phyloP scores from a whole-genome alignment of 176 grass and related monocot genomes.

The Musa acuminata region DNA sequence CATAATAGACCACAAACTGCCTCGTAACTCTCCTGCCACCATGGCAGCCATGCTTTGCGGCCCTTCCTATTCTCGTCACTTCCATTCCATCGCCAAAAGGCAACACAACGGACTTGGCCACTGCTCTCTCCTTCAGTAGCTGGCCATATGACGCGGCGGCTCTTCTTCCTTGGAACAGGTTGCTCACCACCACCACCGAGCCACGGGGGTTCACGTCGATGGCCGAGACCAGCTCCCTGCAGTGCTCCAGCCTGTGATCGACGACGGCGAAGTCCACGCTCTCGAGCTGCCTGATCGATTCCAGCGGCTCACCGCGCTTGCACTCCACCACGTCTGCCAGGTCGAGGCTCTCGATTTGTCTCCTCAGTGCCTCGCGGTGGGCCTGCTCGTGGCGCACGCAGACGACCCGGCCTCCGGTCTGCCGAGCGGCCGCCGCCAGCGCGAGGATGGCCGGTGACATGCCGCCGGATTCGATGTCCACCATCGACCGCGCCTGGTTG shows the following conservation, averaged over 20 bases:
- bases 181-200: constrained; percentile 22
- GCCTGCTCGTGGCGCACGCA: constrained; percentile 9
- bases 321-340: constrained; percentile 1
- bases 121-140: neutral
- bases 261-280: constrained; percentile 17
- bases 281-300: neutral
- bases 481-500: constrained; percentile 9
- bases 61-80: constrained; percentile 14
- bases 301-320: neutral
- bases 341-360: neutral
- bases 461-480: constrained; percentile 4
- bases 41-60: too few relatives aligned
- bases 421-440: constrained; percentile 16
- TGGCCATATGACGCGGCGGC: neutral
- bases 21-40: neutral
- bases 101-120: constrained; percentile 10
- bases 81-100: constrained; percentile 24
- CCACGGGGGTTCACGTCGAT: constrained; percentile 14
- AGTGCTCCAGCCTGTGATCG: neutral
- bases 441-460: constrained; percentile 5
- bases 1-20: constrained; percentile 23
- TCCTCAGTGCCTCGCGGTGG: too few relatives aligned
- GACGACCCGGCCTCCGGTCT: constrained; percentile 13
- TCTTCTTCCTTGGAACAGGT: neutral
- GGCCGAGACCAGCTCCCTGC: constrained; percentile 4